Evolutionary conservation across 345 rosid species (phyloP), one percentile per base, ranked within the genome.

Genomic region (Pistacia vera): DNA sequence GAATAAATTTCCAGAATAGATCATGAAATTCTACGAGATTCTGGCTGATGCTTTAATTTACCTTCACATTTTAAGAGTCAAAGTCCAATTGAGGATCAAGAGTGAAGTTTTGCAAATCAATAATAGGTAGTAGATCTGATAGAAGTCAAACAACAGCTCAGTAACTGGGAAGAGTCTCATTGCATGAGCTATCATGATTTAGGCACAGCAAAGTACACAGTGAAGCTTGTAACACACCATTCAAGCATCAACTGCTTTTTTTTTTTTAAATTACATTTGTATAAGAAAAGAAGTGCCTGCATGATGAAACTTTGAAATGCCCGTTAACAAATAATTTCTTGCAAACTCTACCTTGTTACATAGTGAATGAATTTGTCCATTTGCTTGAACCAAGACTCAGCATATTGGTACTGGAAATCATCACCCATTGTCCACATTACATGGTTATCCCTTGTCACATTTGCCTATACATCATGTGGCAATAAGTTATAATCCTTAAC

Each of bases 391-490:
- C 97, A 94, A 69, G 94, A 84, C 81, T 94, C 97, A 10, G 98
- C 97, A 63, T 84, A 92, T 86, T 92, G 97, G 86, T 94, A 92
- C 83, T 86, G 86, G 82, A 94, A 94, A 86, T 94, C 98, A 79
- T 92, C 96, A 62, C 98, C 98, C 98, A 94, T 94, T 41, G 98
- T 94, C 98, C 97, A 94, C 98, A 94, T 92, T 30, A 94, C 87
- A 80, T 94, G 97, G 80, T 89, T 91, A 51, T 88, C 89, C 74
- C 91, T 81, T 8, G 86, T 94, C 72, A 94, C 93, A 73, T 89
- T 94, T 30, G 91, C 96, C 97, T 93, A 72, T 22, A 72, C 52
- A 68, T 11, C 4, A 49, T 22, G 54, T 57, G n/a, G 22, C 1
- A n/a, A 62, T 41, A 72, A 58, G 35, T 13, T 51, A 30, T 12